Conservation (phyloP, 306 rosid genomes). For the Medicago ruthenica region DNA sequence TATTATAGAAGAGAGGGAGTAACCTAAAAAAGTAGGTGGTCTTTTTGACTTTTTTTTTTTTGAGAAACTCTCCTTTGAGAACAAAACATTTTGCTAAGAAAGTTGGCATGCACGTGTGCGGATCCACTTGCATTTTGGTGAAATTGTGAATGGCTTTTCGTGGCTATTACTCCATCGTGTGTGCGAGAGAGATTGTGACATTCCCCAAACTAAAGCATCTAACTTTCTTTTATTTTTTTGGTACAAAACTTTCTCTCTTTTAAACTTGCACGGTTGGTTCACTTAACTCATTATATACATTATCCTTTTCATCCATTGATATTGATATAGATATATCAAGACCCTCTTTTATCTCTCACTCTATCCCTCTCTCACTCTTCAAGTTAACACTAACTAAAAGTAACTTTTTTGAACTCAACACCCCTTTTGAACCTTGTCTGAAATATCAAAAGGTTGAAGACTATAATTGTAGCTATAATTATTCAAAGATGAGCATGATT, state of each 20-base stretch:
- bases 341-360: neutral
- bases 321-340: slow-evolving; percentile 57
- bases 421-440: slow-evolving; percentile 44
- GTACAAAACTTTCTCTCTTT: slow-evolving; percentile 24
- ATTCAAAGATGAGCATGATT: slow-evolving; percentile 23
- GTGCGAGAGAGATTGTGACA: slow-evolving; percentile 58
- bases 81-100: neutral
- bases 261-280: slow-evolving; percentile 72
- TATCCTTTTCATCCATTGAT: slow-evolving; percentile 42
- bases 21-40: too few species aligned
- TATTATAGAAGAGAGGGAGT: too few species aligned
- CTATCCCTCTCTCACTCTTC: neutral
- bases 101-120: slow-evolving; percentile 68
- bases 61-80: too few species aligned
- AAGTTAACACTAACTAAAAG: slow-evolving; percentile 18
- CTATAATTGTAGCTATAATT: slow-evolving; percentile 36
- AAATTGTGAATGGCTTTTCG: slow-evolving; percentile 56
- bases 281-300: slow-evolving; percentile 41
- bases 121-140: slow-evolving; percentile 49
- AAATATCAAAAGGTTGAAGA: slow-evolving; percentile 3
- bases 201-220: slow-evolving; percentile 32
- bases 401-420: slow-evolving; percentile 9
- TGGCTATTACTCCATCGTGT: slow-evolving; percentile 59
- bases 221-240: too few species aligned
- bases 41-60: too few species aligned